Conservation (phyloP, 306 rosid species). For the Dalbergia oliveri region DNA sequence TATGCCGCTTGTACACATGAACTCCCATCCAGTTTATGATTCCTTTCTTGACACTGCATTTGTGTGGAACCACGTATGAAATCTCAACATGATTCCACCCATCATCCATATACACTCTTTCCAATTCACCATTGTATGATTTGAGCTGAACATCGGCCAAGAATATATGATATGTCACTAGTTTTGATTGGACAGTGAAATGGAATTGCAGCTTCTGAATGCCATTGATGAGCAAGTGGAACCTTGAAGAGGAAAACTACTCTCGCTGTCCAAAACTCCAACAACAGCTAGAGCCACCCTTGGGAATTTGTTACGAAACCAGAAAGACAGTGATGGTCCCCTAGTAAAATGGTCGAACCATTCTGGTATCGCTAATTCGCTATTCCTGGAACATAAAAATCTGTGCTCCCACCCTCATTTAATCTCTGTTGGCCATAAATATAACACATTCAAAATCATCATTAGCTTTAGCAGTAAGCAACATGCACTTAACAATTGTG, state of each 20-base stretch:
- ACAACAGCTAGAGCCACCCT: conserved; percentile 19
- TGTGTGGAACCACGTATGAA: not conserved
- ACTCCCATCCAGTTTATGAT: conserved; percentile 31
- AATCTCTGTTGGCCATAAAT: conserved; percentile 5
- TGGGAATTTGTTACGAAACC: conserved; percentile 38
- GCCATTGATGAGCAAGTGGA: conserved; percentile 11
- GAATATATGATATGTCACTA: conserved; percentile 4
- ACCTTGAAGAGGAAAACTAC: not conserved
- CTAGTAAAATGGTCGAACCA: conserved; percentile 3
- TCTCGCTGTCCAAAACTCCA: conserved; percentile 12
- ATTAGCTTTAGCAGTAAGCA: conserved; percentile 1
- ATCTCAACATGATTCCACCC: conserved; percentile 44
- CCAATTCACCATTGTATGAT: conserved; percentile 9
- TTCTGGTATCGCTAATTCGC: conserved; percentile 31
- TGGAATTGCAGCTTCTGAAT: conserved; percentile 16
- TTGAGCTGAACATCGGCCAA: not conserved
- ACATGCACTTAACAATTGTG: not conserved
- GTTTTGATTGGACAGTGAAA: not conserved
- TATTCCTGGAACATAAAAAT: conserved; percentile 27
- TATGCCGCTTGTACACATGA: conserved; percentile 24
- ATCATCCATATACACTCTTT: not conserved
- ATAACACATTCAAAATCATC: not conserved
- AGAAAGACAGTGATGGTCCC: conserved; percentile 38
- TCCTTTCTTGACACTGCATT: conserved; percentile 1
- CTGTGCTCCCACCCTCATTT: conserved; percentile 23